Evolutionary conservation across 164 flowering plant species (phyloP).

Genomic region (Akebia trifoliata): DNA sequence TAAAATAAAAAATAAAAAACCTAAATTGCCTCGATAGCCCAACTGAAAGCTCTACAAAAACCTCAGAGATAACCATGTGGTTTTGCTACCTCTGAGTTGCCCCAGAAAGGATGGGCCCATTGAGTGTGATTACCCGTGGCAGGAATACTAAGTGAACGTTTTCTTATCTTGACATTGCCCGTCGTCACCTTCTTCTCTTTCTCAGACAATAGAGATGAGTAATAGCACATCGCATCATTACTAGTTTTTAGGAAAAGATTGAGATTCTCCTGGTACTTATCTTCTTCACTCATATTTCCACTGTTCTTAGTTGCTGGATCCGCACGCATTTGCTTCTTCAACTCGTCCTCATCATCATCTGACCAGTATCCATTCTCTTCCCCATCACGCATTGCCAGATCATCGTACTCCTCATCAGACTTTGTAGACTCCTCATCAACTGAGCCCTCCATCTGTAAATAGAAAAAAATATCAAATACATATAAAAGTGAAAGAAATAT

Average conservation of each 20-base stretch:
- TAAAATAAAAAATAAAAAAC: too few species aligned
- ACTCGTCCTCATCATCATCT: constrained; percentile 52
- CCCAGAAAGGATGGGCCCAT: constrained; percentile 51
- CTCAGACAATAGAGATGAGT: constrained; percentile 30
- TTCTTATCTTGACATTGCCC: constrained; percentile 35
- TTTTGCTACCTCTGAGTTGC: constrained; percentile 39
- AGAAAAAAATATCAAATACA: too few species aligned
- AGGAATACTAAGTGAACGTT: constrained; percentile 69
- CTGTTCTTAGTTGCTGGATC: constrained; percentile 1
- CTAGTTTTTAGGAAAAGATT: constrained; percentile 41
- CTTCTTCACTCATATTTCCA: constrained; percentile 12
- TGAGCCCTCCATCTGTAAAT: constrained; percentile 72
- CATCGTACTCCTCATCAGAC: constrained; percentile 96
- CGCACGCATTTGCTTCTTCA: constrained; percentile 18
- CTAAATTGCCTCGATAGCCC: too few species aligned
- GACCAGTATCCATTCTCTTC: constrained; percentile 63
- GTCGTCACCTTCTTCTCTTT: constrained; percentile 25
- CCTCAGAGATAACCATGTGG: too few species aligned
- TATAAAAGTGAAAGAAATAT: too few species aligned
- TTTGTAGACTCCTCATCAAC: constrained; percentile 90
- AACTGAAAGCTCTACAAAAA: too few species aligned
- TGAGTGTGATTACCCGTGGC: constrained; percentile 41
- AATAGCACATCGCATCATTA: constrained; percentile 27
- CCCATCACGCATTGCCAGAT: constrained; percentile 83
- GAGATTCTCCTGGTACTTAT: constrained; percentile 42